A percentile compares a stretch with the other conserved stretches of the same genome.
Evolutionary conservation across 2,329 filamentous ascomycete species (phyloP).

Genomic region (Calonectria leucothoes): DNA sequence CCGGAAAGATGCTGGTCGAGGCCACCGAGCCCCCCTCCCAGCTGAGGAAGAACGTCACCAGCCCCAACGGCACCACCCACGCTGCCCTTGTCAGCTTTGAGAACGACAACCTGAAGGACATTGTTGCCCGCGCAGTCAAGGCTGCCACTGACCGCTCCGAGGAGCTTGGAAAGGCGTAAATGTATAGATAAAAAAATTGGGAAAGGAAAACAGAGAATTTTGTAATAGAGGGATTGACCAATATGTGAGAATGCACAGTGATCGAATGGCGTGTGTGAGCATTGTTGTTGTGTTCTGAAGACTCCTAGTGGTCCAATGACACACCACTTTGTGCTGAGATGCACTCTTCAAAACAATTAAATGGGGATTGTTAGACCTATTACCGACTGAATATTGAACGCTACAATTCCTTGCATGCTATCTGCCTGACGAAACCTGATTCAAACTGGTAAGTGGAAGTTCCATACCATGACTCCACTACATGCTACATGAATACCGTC

Average conservation of each 20-base stretch:
- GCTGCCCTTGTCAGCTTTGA: conserved; percentile 62
- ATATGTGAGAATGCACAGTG: background rate
- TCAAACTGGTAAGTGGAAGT: background rate
- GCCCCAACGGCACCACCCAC: conserved; percentile 63
- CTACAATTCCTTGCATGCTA: background rate
- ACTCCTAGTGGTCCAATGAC: background rate
- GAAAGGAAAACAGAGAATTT: background rate
- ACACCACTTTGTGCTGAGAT: too few relatives aligned
- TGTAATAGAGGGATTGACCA: background rate
- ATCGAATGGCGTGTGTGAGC: background rate
- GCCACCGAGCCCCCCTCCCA: conserved; percentile 58
- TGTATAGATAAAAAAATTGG: background rate
- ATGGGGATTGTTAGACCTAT: background rate
- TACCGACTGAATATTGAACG: background rate
- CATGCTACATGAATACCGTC: background rate
- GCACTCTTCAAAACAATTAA: background rate
- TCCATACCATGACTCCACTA: background rate
- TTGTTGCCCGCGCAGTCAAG: conserved; percentile 59
- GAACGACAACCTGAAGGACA: conserved; percentile 53
- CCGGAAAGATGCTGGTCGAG: conserved; percentile 62
- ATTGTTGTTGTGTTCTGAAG: too few relatives aligned
- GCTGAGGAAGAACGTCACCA: conserved; percentile 63
- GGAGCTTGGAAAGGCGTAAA: conserved; percentile 55
- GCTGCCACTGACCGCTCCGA: conserved; percentile 56
- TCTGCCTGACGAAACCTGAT: background rate